Conservation (phyloP, 306 rosid species). For the Canavalia gladiata region DNA sequence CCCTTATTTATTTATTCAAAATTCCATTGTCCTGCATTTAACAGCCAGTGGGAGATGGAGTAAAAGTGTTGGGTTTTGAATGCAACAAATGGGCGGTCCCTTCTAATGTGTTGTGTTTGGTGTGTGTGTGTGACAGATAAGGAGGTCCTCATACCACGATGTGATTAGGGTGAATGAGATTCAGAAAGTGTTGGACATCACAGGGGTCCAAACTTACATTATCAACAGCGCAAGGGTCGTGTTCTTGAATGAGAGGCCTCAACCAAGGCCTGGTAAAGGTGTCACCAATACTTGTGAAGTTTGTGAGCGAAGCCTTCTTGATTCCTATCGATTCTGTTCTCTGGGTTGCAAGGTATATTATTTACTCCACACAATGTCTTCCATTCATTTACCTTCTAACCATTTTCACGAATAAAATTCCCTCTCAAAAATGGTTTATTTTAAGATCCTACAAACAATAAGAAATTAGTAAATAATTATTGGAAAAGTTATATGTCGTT, state of each 20-base stretch:
- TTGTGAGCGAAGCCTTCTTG: conserved; percentile 94
- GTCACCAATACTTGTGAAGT: conserved; percentile 96
- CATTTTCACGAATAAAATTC: background rate
- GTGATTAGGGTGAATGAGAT: conserved; percentile 92
- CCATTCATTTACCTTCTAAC: conserved; percentile 25
- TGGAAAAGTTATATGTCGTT: background rate
- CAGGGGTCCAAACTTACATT: conserved; percentile 71
- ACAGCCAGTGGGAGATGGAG: background rate
- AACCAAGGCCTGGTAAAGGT: conserved; percentile 63
- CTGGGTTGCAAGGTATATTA: conserved; percentile 89
- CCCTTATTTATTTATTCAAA: background rate
- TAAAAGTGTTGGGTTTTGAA: conserved; percentile 17
- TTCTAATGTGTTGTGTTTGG: conserved; percentile 26
- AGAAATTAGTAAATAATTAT: too few relatives aligned
- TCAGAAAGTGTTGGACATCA: conserved; percentile 90
- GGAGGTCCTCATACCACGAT: conserved; percentile 96
- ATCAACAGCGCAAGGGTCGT: conserved; percentile 54
- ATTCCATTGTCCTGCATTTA: background rate
- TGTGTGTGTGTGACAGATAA: conserved; percentile 59
- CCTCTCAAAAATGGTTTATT: background rate
- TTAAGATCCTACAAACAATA: too few relatives aligned
- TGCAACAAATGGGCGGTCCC: conserved; percentile 33
- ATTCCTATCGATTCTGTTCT: conserved; percentile 91
- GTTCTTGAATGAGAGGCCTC: conserved; percentile 53
- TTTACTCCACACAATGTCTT: conserved; percentile 26